Conservation (phyloP, 495 filamentous ascomycete species). For the Penicillium mononematosum region DNA sequence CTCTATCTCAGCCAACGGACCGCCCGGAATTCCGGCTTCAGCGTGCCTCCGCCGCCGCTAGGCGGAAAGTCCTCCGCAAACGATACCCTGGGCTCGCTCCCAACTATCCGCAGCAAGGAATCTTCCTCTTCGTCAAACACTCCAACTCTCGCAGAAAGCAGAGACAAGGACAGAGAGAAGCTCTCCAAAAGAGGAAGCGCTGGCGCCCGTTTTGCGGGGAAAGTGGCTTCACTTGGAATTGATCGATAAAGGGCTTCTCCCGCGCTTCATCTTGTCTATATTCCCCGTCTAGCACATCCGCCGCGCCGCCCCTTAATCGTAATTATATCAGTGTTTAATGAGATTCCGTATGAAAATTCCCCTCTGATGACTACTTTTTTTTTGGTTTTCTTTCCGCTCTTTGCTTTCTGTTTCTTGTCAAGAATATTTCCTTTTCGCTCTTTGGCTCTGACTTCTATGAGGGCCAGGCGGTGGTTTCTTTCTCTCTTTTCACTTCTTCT, state of each 20-base stretch:
- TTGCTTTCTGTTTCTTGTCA: background rate
- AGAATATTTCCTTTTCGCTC: background rate
- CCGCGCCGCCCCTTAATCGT: slow-evolving; percentile 15
- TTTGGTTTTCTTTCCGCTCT: slow-evolving; percentile 4
- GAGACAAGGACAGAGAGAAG: slow-evolving; percentile 50
- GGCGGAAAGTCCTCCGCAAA: slow-evolving; percentile 27
- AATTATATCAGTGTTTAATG: slow-evolving; percentile 29
- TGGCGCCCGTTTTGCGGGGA: slow-evolving; percentile 50
- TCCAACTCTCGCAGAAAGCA: slow-evolving; percentile 35
- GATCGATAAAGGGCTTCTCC: slow-evolving; percentile 33
- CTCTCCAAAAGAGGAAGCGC: slow-evolving; percentile 52
- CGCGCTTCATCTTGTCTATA: slow-evolving; percentile 8
- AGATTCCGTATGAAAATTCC: slow-evolving; percentile 24
- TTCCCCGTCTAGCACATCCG: slow-evolving; percentile 5
- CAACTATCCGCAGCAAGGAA: slow-evolving; percentile 42
- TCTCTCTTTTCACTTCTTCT: background rate
- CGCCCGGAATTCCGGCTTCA: slow-evolving; percentile 38
- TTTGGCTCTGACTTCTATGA: background rate
- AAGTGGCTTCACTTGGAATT: slow-evolving; percentile 47
- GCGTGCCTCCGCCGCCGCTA: slow-evolving; percentile 17
- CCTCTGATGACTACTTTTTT: slow-evolving; percentile 19
- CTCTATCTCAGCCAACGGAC: slow-evolving; percentile 83
- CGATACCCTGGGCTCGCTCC: slow-evolving; percentile 48
- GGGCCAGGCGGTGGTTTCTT: background rate
- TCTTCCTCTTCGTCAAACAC: slow-evolving; percentile 28